These are phyloP conservation scores for Plasmodium blacklocki DNA, from an alignment of 169 alveolate species.

Conservation along the genomic window DNA sequence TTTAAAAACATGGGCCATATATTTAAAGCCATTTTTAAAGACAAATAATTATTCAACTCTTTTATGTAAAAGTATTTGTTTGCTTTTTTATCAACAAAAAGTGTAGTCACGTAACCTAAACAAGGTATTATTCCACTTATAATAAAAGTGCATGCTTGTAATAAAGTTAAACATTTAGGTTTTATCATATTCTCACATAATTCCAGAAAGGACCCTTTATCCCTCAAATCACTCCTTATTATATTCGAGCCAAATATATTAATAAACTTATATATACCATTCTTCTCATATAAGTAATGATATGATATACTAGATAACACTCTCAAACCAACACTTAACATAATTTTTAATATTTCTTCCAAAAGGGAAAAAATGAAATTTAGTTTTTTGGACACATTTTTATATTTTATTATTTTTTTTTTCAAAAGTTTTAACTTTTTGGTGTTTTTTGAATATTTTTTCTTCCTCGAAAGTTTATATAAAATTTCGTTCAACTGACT, in stretches of 20 bases:
- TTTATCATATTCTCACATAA: constrained; percentile 70
- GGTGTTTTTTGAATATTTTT: constrained; percentile 42
- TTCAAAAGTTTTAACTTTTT: constrained; percentile 62
- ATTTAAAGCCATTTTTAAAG: constrained; percentile 77
- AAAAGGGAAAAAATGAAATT: constrained; percentile 66
- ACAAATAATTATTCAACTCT: constrained; percentile 66
- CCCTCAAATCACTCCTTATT: constrained; percentile 39
- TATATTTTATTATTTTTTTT: constrained; percentile 44
- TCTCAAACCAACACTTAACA: constrained; percentile 71
- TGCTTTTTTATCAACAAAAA: constrained; percentile 57
- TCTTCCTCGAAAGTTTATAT: constrained; percentile 42
- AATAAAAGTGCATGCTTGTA: constrained; percentile 71
- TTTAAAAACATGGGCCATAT: constrained; percentile 77
- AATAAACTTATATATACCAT: constrained; percentile 69
- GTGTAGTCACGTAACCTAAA: constrained; percentile 65
- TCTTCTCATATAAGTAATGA: constrained; percentile 70
- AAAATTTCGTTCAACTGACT: constrained; percentile 58
- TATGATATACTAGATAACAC: constrained; percentile 72
- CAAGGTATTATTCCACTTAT: constrained; percentile 76
- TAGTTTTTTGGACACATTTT: constrained; percentile 70
- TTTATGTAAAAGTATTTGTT: constrained; percentile 58
- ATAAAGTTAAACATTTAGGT: constrained; percentile 63
- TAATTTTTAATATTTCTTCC: constrained; percentile 76
- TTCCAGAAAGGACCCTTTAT: constrained; percentile 35
- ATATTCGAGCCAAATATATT: constrained; percentile 71